A percentile compares a stretch with the other conserved stretches of the same genome.
phyloP scores from a whole-genome alignment of 805 yeast genomes.

The Yamadazyma insecticola region DNA sequence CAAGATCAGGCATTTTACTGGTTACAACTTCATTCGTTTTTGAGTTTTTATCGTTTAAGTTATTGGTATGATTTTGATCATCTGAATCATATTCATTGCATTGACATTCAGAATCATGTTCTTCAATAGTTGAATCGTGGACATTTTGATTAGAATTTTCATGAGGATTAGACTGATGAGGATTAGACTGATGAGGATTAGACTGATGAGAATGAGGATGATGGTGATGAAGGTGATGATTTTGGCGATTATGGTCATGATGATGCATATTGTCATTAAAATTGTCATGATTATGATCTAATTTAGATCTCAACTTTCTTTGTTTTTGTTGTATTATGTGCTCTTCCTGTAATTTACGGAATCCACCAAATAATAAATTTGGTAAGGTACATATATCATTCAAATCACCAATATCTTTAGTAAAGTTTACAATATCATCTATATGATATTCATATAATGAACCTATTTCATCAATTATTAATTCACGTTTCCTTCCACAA shows the following conservation, averaged over 20 bases:
- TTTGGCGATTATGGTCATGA: background rate
- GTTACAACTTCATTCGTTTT: too few species aligned
- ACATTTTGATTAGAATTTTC: too few species aligned
- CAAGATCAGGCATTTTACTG: too few species aligned
- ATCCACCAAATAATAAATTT: conserved; percentile 31
- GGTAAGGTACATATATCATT: conserved; percentile 34
- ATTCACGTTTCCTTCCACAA: conserved; percentile 70
- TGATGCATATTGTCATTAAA: background rate
- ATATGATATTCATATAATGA: conserved; percentile 66
- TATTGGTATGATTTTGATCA: too few species aligned
- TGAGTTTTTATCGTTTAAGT: too few species aligned
- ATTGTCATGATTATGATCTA: background rate
- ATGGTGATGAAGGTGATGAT: background rate
- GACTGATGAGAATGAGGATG: background rate
- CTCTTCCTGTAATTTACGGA: conserved; percentile 16
- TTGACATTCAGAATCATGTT: too few species aligned
- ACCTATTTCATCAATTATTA: conserved; percentile 74
- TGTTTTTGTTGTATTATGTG: background rate
- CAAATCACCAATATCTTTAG: conserved; percentile 35
- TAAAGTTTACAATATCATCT: conserved; percentile 38
- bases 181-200: background rate
- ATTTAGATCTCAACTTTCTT: background rate
- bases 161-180: too few species aligned
- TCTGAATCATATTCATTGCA: too few species aligned
- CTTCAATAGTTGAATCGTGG: too few species aligned